Conservation (phyloP, 1,284 basidiomycete species). For the Fomes fomentarius region DNA sequence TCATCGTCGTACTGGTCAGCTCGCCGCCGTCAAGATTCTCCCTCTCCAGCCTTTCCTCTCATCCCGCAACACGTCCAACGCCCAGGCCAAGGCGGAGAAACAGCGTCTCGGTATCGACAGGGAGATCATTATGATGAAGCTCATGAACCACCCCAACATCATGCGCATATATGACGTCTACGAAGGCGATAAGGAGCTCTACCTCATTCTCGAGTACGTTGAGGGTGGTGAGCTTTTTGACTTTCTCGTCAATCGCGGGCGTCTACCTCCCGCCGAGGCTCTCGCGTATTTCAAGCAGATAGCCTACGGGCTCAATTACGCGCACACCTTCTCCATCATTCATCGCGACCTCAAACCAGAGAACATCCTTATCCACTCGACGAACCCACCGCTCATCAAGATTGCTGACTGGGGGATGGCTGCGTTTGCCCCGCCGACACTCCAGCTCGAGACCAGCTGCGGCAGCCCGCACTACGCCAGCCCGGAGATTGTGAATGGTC, state of each 20-base stretch:
- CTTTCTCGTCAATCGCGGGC: conserved; percentile 90
- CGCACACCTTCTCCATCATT: conserved; percentile 98
- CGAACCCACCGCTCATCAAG: conserved; percentile 88
- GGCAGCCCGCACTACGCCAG: conserved; percentile 98
- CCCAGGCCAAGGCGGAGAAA: conserved; percentile 85
- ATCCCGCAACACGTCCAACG: conserved; percentile 76
- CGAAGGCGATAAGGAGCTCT: conserved; percentile 92
- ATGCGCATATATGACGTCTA: conserved; percentile 97
- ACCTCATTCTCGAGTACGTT: conserved; percentile 96
- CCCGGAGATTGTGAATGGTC: conserved; percentile 96
- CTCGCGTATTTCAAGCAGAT: conserved; percentile 97
- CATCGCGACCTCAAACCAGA: conserved; percentile 99
- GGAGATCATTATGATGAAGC: conserved; percentile 99
- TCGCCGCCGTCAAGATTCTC: conserved; percentile 98
- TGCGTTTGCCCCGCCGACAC: conserved; percentile 79
- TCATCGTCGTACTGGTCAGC: conserved; percentile 87
- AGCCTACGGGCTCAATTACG: conserved; percentile 95
- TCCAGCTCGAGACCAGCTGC: conserved; percentile 94
- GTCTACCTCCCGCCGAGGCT: conserved; percentile 83
- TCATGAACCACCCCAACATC: conserved; percentile 98
- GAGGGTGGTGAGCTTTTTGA: conserved; percentile 99
- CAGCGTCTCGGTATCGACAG: conserved; percentile 92
- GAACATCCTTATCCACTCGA: conserved; percentile 89
- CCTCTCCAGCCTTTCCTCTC: conserved; percentile 84
- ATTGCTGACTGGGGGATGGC: conserved; percentile 99